Conservation (phyloP, 73 alveolate species). For the Durusdinium trenchii region DNA sequence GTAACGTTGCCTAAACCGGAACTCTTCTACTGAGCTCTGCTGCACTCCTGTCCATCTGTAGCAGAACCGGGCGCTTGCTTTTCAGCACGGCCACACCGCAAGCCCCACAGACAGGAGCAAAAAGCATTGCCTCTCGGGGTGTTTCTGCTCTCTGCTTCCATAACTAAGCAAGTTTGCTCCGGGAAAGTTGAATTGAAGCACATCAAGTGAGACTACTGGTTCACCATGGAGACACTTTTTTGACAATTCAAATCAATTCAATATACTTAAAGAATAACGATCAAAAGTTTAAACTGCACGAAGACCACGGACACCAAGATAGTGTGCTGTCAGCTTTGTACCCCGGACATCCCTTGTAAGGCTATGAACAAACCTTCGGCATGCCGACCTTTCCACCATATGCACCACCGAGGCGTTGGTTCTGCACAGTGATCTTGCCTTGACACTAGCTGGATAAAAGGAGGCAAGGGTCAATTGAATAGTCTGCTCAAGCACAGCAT, state of each 20-base stretch:
- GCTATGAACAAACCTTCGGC: neutral
- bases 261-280: too few relatives aligned
- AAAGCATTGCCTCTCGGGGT: constrained; percentile 82
- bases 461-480: too few relatives aligned
- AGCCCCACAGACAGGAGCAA: constrained; percentile 70
- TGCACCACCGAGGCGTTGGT: constrained; percentile 94
- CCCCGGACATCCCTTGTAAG: neutral
- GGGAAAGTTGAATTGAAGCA: too few relatives aligned
- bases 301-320: too few relatives aligned
- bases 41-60: constrained; percentile 66
- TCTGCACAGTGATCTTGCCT: constrained; percentile 89
- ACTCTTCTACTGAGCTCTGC: neutral
- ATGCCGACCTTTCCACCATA: constrained; percentile 72
- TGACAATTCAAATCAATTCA: neutral
- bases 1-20: neutral
- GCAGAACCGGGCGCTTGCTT: constrained; percentile 85
- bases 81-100: constrained; percentile 52
- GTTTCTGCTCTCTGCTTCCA: too few relatives aligned
- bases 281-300: too few relatives aligned
- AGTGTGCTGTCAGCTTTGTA: neutral
- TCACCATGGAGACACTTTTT: too few relatives aligned
- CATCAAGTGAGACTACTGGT: too few relatives aligned
- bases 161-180: too few relatives aligned
- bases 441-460: too few relatives aligned
- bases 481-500: too few relatives aligned